Conservation (phyloP, 345 rosid species). For the Triadica sebifera region DNA sequence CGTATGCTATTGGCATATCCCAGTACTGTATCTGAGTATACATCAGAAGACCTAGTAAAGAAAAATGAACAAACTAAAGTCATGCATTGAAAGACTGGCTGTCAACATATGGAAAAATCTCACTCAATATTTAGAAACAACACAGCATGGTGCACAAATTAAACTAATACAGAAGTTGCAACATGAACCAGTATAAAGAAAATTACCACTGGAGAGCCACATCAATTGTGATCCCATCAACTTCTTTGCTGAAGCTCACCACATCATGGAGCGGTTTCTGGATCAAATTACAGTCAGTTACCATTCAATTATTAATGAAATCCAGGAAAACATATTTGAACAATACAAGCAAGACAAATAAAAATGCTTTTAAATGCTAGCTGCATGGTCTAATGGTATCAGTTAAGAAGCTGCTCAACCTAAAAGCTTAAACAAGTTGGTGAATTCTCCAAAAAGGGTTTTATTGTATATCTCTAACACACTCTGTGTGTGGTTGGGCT, state of each 20-base stretch:
- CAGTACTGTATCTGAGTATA: slow-evolving; percentile 88
- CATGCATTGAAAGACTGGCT: slow-evolving; percentile 5
- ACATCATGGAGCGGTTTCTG: slow-evolving; percentile 89
- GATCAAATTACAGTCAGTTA: slow-evolving; percentile 37
- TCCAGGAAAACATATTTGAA: neutral
- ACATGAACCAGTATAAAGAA: slow-evolving; percentile 12
- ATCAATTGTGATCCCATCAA: slow-evolving; percentile 64
- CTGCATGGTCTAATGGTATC: neutral
- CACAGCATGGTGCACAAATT: too few relatives aligned
- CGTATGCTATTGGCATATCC: slow-evolving; percentile 98
- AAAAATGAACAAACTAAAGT: slow-evolving; percentile 21
- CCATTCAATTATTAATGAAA: slow-evolving; percentile 14
- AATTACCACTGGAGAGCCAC: slow-evolving; percentile 91
- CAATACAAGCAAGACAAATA: neutral
- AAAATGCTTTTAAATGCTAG: neutral
- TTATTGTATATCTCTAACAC: neutral
- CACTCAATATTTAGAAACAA: neutral
- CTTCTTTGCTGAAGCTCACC: slow-evolving; percentile 65
- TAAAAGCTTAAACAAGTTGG: neutral
- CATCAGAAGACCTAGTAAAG: slow-evolving; percentile 84
- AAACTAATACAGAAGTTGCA: slow-evolving; percentile 8
- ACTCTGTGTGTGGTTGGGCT: too few relatives aligned
- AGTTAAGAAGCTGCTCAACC: too few relatives aligned
- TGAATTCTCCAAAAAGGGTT: neutral
- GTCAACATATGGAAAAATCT: neutral